Conservation (phyloP, 176 grass and related monocot genomes). For the Puya raimondii region DNA sequence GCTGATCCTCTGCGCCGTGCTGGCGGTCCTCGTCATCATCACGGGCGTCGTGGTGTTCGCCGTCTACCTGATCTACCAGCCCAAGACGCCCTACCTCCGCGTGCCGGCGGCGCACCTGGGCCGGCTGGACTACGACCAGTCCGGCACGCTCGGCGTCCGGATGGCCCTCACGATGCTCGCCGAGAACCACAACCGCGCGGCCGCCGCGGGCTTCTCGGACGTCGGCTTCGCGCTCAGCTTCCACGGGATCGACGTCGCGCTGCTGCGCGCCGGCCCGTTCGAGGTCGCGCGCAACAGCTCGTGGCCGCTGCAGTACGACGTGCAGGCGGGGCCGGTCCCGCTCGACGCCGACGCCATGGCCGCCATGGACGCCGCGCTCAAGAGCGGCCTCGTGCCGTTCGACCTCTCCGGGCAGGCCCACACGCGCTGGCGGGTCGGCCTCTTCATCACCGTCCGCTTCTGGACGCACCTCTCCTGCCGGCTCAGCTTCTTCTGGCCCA, state of each 20-base stretch:
- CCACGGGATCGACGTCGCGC: slow-evolving; percentile 39
- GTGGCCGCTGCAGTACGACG: slow-evolving; percentile 35
- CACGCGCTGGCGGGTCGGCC: slow-evolving; percentile 55
- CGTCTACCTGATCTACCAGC: slow-evolving; percentile 72
- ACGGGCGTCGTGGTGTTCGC: slow-evolving; percentile 48
- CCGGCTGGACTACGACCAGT: slow-evolving; percentile 29
- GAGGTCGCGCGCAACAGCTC: slow-evolving; percentile 37
- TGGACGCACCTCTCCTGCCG: slow-evolving; percentile 52
- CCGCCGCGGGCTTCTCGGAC: slow-evolving; percentile 52
- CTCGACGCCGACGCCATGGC: slow-evolving; percentile 32
- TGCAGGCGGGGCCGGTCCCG: slow-evolving; percentile 2
- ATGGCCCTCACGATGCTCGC: slow-evolving; percentile 28
- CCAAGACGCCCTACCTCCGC: slow-evolving; percentile 53
- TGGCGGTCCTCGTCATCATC: slow-evolving; percentile 47
- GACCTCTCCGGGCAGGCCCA: slow-evolving; percentile 48
- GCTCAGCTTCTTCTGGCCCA: slow-evolving; percentile 43
- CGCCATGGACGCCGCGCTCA: slow-evolving; percentile 37
- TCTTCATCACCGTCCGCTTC: slow-evolving; percentile 50
- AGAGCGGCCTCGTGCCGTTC: slow-evolving; percentile 37
- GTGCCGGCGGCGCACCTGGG: slow-evolving; percentile 40
- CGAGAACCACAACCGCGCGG: slow-evolving; percentile 59
- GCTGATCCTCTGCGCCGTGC: slow-evolving; percentile 42
- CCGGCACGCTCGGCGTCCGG: slow-evolving; percentile 39
- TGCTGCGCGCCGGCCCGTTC: slow-evolving; percentile 35
- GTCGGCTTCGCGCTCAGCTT: slow-evolving; percentile 45